These are phyloP conservation scores for Botrytis pseudocinerea DNA, from an alignment of 2,329 filamentous ascomycete species.

Conservation along the genomic window DNA sequence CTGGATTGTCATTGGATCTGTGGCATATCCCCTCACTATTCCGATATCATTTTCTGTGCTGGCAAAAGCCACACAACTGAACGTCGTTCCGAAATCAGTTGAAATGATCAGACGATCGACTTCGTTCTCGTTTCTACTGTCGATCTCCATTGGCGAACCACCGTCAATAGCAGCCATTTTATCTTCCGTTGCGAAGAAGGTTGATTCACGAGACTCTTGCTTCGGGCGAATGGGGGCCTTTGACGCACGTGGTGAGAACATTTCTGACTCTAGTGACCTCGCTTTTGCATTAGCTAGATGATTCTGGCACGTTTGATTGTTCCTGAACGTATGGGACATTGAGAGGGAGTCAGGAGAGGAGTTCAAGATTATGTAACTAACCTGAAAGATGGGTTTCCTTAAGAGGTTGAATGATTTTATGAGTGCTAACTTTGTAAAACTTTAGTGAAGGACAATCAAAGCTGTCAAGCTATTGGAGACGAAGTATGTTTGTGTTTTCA, in stretches of 20 bases:
- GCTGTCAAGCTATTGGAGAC: not conserved
- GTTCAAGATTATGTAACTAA: not conserved
- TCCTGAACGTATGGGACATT: not conserved
- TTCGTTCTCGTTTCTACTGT: slow-evolving; percentile 9
- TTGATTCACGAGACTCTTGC: slow-evolving; percentile 8
- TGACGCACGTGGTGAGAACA: not conserved
- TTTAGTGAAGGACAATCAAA: not conserved
- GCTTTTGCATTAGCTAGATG: not conserved
- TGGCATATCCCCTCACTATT: slow-evolving; percentile 25
- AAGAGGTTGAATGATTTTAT: not conserved
- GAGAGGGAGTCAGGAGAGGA: not conserved
- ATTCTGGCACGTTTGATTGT: not conserved
- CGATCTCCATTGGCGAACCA: slow-evolving; percentile 6
- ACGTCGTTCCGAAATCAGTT: slow-evolving; percentile 30
- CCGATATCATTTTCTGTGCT: slow-evolving; percentile 7
- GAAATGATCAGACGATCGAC: slow-evolving; percentile 24
- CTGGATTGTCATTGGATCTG: slow-evolving; percentile 21
- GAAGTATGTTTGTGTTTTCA: not conserved
- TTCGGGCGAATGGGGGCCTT: not conserved
- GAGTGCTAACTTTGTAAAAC: not conserved
- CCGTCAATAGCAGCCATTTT: not conserved
- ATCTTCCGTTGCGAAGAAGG: not conserved
- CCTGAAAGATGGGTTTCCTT: not conserved
- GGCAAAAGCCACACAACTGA: slow-evolving; percentile 29
- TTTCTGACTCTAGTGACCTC: not conserved